Percentiles rank a stretch among this genome's conserved stretches.
Conservation (phyloP, 73 alveolate species). For the Paramecium biaurelia region DNA sequence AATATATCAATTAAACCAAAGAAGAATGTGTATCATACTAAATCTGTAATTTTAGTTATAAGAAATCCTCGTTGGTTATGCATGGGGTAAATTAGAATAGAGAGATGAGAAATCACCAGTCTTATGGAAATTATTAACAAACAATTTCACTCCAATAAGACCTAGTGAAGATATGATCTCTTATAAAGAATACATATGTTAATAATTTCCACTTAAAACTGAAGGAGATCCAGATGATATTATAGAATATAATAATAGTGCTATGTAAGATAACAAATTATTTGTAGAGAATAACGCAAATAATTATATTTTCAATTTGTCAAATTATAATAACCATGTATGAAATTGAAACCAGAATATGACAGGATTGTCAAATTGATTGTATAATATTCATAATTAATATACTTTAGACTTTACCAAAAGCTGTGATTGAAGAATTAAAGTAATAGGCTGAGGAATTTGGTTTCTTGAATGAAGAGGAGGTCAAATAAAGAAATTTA, state of each 20-base stretch:
- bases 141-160: slow-evolving; percentile 59
- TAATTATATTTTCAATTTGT: slow-evolving; percentile 47
- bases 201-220: slow-evolving; percentile 41
- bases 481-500: slow-evolving; percentile 21
- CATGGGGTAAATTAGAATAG: slow-evolving; percentile 86
- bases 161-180: slow-evolving; percentile 76
- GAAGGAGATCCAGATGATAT: slow-evolving; percentile 62
- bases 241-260: not conserved
- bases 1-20: slow-evolving; percentile 60
- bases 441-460: not conserved
- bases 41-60: slow-evolving; percentile 58
- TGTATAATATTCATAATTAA: not conserved
- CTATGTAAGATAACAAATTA: not conserved
- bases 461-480: slow-evolving; percentile 18
- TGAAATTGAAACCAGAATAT: slow-evolving; percentile 65
- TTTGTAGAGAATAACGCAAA: slow-evolving; percentile 38
- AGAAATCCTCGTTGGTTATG: slow-evolving; percentile 66
- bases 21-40: slow-evolving; percentile 59
- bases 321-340: slow-evolving; percentile 52
- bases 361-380: slow-evolving; percentile 50
- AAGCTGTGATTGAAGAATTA: slow-evolving; percentile 44
- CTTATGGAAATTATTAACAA: slow-evolving; percentile 70
- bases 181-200: slow-evolving; percentile 52
- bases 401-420: not conserved
- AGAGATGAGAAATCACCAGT: slow-evolving; percentile 74